Evolutionary conservation across 192 early-diverging fungal genomes (phyloP).

Genomic region (Rhizoclosmatium sp.): DNA sequence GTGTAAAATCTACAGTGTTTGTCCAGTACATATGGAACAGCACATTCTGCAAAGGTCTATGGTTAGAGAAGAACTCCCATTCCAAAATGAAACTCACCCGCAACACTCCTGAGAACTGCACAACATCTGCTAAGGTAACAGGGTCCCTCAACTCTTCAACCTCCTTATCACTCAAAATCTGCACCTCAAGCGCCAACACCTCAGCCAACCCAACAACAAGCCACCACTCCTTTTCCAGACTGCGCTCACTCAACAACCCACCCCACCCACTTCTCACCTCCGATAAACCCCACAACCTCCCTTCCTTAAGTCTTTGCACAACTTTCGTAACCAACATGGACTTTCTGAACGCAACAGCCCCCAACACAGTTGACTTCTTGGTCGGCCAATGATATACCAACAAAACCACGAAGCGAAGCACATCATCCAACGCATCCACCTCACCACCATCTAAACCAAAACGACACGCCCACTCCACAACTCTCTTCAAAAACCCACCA

Average conservation of each 20-base stretch:
- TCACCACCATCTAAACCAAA: slow-evolving; percentile 22
- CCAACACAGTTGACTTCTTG: slow-evolving; percentile 62
- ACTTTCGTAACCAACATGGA: not conserved
- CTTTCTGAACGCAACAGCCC: slow-evolving; percentile 53
- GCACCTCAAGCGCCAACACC: slow-evolving; percentile 72
- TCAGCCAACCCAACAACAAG: slow-evolving; percentile 77
- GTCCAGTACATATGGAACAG: slow-evolving; percentile 82
- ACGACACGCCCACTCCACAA: slow-evolving; percentile 48
- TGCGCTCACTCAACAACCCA: not conserved
- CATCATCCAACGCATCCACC: slow-evolving; percentile 42
- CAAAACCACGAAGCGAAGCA: slow-evolving; percentile 58
- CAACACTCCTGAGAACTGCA: slow-evolving; percentile 58
- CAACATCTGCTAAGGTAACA: slow-evolving; percentile 59
- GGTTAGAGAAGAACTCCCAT: slow-evolving; percentile 1
- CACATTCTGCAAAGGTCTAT: slow-evolving; percentile 64
- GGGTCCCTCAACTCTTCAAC: slow-evolving; percentile 64
- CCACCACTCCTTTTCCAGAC: slow-evolving; percentile 52
- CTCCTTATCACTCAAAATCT: slow-evolving; percentile 89
- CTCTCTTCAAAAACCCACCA: not conserved
- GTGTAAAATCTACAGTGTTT: slow-evolving; percentile 7
- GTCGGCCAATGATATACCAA: slow-evolving; percentile 66
- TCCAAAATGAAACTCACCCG: slow-evolving; percentile 56
- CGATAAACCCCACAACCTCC: not conserved
- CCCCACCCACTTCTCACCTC: not conserved
- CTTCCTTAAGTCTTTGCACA: not conserved